A percentile compares a stretch with the other conserved stretches of the same genome.
Conservation (phyloP, 441 rosid genomes). For the Theobroma grandiflorum region DNA sequence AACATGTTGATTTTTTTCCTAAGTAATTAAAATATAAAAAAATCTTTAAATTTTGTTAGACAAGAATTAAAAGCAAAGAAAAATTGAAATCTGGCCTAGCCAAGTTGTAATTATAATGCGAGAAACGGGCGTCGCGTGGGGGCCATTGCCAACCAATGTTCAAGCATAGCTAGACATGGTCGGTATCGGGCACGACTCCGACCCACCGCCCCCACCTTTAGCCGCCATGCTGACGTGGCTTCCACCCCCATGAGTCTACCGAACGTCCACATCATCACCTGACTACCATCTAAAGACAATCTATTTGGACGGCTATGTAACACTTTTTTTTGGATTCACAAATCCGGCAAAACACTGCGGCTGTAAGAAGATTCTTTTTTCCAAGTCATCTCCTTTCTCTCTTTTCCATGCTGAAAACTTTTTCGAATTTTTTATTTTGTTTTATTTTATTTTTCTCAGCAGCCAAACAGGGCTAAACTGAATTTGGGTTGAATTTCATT, state of each 20-base stretch:
- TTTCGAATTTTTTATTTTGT: background rate
- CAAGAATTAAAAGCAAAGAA: too few relatives aligned
- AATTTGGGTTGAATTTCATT: constrained; percentile 26
- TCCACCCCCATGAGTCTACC: background rate
- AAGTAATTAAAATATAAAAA: too few relatives aligned
- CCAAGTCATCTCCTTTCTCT: background rate
- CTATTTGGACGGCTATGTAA: background rate
- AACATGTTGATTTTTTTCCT: too few relatives aligned
- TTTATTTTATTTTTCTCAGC: background rate
- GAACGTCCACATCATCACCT: constrained; percentile 1
- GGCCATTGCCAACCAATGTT: constrained; percentile 8
- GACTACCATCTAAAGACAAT: background rate
- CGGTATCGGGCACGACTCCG: background rate
- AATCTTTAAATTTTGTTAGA: too few relatives aligned
- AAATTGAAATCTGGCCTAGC: background rate
- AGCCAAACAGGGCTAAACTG: constrained; percentile 11
- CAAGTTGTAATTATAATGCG: background rate
- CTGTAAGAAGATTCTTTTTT: background rate
- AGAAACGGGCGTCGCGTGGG: background rate
- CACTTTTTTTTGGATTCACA: background rate
- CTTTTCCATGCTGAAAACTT: background rate
- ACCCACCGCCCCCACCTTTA: too few relatives aligned
- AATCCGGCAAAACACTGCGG: background rate
- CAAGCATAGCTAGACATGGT: background rate
- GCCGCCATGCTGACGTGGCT: too few relatives aligned